phyloP scores from a whole-genome alignment of 306 rosid genomes.

The Cicer arietinum region DNA sequence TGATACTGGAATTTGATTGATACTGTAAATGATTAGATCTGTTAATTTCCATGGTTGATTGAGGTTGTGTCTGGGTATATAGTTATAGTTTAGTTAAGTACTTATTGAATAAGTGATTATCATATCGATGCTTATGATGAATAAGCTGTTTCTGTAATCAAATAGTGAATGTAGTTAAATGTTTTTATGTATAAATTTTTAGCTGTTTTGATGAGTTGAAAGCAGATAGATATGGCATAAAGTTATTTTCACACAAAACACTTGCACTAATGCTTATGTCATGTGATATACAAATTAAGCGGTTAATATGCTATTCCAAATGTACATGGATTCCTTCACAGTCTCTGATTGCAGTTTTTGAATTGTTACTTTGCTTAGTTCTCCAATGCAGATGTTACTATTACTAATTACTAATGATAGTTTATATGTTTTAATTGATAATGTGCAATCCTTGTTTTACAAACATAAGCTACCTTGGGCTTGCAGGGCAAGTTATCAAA shows the following conservation, averaged over 20 bases:
- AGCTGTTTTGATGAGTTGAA: background rate
- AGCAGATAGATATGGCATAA: background rate
- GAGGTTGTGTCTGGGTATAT: background rate
- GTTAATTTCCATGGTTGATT: background rate
- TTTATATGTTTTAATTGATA: background rate
- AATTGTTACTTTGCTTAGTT: background rate
- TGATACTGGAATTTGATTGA: too few relatives aligned
- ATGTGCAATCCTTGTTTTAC: background rate
- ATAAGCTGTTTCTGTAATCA: background rate
- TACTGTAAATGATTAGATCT: background rate
- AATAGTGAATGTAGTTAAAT: background rate
- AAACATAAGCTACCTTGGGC: background rate
- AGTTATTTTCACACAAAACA: background rate
- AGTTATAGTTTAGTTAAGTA: background rate
- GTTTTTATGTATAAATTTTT: background rate
- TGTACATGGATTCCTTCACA: background rate
- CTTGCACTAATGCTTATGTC: background rate
- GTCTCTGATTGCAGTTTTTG: background rate
- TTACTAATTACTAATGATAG: too few relatives aligned
- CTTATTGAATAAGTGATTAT: background rate
- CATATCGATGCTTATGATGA: background rate
- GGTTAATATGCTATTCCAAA: background rate
- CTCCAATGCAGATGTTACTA: background rate
- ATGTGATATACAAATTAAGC: background rate
- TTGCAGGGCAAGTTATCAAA: conserved; percentile 89